phyloP scores from a whole-genome alignment of 1,284 basidiomycete species.

The Melanopsichium pennsylvanicum region DNA sequence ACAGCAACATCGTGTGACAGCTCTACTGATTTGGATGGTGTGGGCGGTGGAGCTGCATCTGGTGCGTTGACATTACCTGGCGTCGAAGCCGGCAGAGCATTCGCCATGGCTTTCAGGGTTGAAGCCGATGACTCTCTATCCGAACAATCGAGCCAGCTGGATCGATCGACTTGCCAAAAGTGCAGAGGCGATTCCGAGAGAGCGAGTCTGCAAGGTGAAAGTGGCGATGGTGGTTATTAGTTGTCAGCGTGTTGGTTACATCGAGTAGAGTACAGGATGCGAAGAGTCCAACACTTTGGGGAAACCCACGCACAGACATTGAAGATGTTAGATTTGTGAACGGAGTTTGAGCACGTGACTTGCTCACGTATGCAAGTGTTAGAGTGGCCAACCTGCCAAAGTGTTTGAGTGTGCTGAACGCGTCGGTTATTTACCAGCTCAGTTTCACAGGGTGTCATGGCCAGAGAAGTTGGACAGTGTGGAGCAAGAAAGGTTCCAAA shows the following conservation, averaged over 20 bases:
- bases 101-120: conserved; percentile 11
- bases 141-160: too few relatives aligned
- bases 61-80: background rate
- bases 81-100: conserved; percentile 3
- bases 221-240: too few relatives aligned
- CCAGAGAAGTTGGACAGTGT: too few relatives aligned
- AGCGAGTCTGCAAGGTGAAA: too few relatives aligned
- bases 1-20: conserved; percentile 27
- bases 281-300: conserved; percentile 13
- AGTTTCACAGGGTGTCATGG: too few relatives aligned
- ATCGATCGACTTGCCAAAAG: too few relatives aligned
- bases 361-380: conserved; percentile 13
- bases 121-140: too few relatives aligned
- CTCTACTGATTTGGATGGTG: conserved; percentile 12
- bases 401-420: background rate
- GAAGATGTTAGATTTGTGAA: conserved; percentile 6
- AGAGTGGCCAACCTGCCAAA: background rate
- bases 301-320: too few relatives aligned
- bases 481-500: too few relatives aligned
- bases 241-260: too few relatives aligned
- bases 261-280: too few relatives aligned
- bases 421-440: conserved; percentile 21
- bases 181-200: too few relatives aligned
- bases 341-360: conserved; percentile 14
- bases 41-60: conserved; percentile 6